Percentiles rank a stretch among this genome's conserved stretches.
These are phyloP conservation scores for Trichoderma citrinoviride DNA, from an alignment of 2,329 filamentous ascomycete species.

Conservation along the genomic window DNA sequence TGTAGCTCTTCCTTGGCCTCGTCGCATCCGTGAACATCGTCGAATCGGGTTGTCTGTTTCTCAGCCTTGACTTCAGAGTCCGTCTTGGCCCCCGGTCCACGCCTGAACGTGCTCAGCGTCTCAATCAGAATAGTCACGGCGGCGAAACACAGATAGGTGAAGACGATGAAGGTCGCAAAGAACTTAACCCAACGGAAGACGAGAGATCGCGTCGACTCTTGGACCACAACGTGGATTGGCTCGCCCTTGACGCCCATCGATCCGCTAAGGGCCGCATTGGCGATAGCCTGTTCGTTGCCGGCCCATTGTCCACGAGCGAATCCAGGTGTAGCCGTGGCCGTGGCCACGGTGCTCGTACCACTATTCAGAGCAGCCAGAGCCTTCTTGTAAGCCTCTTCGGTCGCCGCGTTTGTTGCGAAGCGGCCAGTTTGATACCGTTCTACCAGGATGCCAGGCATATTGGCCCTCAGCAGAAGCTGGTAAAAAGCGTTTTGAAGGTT, in stretches of 20 bases:
- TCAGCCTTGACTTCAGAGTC: constrained; percentile 88
- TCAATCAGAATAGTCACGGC: constrained; percentile 81
- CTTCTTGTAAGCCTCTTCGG: constrained; percentile 75
- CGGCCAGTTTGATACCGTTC: constrained; percentile 84
- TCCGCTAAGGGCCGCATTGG: constrained; percentile 31
- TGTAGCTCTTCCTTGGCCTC: constrained; percentile 98
- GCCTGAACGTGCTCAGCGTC: constrained; percentile 73
- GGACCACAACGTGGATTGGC: constrained; percentile 93
- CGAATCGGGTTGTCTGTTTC: constrained; percentile 86
- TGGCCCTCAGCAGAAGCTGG: constrained; percentile 81
- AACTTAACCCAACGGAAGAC: constrained; percentile 95
- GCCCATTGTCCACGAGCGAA: constrained; percentile 33
- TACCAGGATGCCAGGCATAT: constrained; percentile 89
- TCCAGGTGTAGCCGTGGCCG: constrained; percentile 25
- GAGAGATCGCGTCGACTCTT: constrained; percentile 75
- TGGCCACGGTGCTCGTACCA: constrained; percentile 30
- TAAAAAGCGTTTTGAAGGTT: constrained; percentile 93
- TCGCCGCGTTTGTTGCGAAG: constrained; percentile 75
- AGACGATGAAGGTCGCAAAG: constrained; percentile 70
- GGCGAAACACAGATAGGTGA: constrained; percentile 76
- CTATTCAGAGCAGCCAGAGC: constrained; percentile 54
- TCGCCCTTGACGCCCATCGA: constrained; percentile 69
- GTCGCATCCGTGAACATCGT: constrained; percentile 93
- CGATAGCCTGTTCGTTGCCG: constrained; percentile 32
- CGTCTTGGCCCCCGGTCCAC: constrained; percentile 64